Evolutionary conservation across 2,329 filamentous ascomycete genomes (phyloP).

Genomic region (Neopestalotiopsis rosae): DNA sequence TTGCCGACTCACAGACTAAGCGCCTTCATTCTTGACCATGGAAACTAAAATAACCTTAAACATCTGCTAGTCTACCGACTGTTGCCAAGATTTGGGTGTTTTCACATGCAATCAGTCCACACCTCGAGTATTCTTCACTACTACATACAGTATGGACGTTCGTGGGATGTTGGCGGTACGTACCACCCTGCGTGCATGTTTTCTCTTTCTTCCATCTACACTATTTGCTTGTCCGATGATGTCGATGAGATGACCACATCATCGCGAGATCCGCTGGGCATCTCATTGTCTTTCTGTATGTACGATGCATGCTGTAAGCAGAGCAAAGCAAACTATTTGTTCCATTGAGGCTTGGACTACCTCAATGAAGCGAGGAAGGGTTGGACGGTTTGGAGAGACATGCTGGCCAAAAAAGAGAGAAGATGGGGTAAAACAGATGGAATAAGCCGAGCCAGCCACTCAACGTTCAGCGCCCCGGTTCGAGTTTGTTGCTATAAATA

Average conservation of each 20-base stretch:
- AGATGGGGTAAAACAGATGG: background rate
- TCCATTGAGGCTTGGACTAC: slow-evolving; percentile 7
- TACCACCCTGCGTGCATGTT: background rate
- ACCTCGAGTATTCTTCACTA: background rate
- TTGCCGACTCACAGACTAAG: background rate
- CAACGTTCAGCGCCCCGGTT: background rate
- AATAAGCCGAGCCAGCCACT: slow-evolving; percentile 3
- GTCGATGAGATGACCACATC: slow-evolving; percentile 9
- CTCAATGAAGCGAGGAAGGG: background rate
- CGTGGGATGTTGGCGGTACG: background rate
- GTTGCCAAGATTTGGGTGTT: background rate
- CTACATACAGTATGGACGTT: background rate
- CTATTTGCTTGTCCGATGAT: background rate
- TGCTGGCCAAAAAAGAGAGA: background rate
- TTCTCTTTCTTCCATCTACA: background rate
- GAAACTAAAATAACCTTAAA: slow-evolving; percentile 9
- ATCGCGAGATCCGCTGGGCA: background rate
- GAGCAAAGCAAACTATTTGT: background rate
- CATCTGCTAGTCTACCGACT: background rate
- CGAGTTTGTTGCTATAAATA: slow-evolving; percentile 35
- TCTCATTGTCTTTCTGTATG: background rate
- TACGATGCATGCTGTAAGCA: slow-evolving; percentile 9
- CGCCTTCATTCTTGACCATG: background rate
- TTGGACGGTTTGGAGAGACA: background rate
- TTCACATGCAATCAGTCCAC: background rate